phyloP scores from a whole-genome alignment of 495 filamentous ascomycete genomes.

The Xylaria longipes region DNA sequence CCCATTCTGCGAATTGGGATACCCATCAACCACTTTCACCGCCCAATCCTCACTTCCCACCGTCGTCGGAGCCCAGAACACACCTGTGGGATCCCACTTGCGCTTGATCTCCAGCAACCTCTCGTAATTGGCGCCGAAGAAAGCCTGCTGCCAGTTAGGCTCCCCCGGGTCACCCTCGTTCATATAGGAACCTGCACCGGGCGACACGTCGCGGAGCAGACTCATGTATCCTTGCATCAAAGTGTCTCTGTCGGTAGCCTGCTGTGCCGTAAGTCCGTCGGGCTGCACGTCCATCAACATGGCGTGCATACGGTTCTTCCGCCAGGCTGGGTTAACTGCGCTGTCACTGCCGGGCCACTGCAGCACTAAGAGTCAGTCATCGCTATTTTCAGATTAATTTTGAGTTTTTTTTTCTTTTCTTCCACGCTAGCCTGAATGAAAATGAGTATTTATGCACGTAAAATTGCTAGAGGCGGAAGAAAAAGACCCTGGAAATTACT shows the following conservation, averaged over 20 bases:
- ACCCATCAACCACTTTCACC: conserved; percentile 30
- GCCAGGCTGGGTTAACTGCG: conserved; percentile 63
- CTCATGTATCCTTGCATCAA: conserved; percentile 28
- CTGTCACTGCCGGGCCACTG: conserved; percentile 47
- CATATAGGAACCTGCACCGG: conserved; percentile 38
- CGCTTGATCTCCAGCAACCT: conserved; percentile 54
- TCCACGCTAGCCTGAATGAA: background rate
- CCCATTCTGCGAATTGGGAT: conserved; percentile 36
- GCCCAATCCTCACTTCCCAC: conserved; percentile 19
- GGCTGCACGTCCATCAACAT: conserved; percentile 48
- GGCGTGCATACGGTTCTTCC: conserved; percentile 59
- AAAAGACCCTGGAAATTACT: background rate
- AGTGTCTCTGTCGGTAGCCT: background rate
- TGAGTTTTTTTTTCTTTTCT: too few relatives aligned
- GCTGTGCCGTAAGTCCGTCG: conserved; percentile 33
- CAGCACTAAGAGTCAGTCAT: background rate
- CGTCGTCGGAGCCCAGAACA: conserved; percentile 45
- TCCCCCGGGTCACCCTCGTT: conserved; percentile 54
- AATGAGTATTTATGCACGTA: background rate
- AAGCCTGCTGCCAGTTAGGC: conserved; percentile 38
- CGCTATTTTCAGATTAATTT: background rate
- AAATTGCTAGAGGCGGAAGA: background rate
- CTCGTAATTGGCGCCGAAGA: conserved; percentile 53
- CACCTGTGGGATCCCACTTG: conserved; percentile 52
- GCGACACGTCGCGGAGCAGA: conserved; percentile 39